Evolutionary conservation across 192 early-diverging fungal genomes (phyloP).

Genomic region (Phycomyces nitens): DNA sequence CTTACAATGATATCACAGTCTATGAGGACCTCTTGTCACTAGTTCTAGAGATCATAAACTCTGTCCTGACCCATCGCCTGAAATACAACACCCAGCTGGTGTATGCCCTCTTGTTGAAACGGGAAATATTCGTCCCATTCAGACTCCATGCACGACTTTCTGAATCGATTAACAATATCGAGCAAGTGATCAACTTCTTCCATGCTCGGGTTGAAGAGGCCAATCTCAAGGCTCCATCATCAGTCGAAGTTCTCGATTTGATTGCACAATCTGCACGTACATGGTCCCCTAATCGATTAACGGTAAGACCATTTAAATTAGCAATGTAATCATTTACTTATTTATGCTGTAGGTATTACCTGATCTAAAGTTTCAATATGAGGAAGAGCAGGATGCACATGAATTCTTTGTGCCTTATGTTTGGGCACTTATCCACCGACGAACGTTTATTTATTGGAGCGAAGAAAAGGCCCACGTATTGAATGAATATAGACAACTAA

Average conservation of each 20-base stretch:
- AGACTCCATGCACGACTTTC: constrained; percentile 49
- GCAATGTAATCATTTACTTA: too few relatives aligned
- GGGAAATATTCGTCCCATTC: constrained; percentile 60
- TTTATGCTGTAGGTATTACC: constrained; percentile 33
- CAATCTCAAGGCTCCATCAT: constrained; percentile 60
- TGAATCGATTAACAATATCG: constrained; percentile 61
- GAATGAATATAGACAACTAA: constrained; percentile 24
- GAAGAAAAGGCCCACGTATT: constrained; percentile 50
- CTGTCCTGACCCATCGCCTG: constrained; percentile 55
- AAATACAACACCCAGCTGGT: constrained; percentile 66
- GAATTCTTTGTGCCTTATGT: constrained; percentile 69
- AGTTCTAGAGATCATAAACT: constrained; percentile 71
- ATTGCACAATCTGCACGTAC: constrained; percentile 64
- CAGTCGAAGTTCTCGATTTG: constrained; percentile 58
- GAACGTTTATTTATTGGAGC: constrained; percentile 68
- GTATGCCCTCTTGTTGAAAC: constrained; percentile 64
- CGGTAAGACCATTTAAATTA: background rate
- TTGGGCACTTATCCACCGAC: constrained; percentile 58
- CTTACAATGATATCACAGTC: constrained; percentile 43
- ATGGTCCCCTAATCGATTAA: constrained; percentile 55
- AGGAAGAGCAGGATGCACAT: constrained; percentile 52
- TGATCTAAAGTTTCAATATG: constrained; percentile 68
- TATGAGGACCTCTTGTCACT: constrained; percentile 65
- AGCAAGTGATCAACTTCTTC: constrained; percentile 65
- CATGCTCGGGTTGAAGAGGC: constrained; percentile 57